Evolutionary conservation across 2,329 filamentous ascomycete species (phyloP), one percentile per base, ranked within the genome.

Genomic region (Colletotrichum spinosum): DNA sequence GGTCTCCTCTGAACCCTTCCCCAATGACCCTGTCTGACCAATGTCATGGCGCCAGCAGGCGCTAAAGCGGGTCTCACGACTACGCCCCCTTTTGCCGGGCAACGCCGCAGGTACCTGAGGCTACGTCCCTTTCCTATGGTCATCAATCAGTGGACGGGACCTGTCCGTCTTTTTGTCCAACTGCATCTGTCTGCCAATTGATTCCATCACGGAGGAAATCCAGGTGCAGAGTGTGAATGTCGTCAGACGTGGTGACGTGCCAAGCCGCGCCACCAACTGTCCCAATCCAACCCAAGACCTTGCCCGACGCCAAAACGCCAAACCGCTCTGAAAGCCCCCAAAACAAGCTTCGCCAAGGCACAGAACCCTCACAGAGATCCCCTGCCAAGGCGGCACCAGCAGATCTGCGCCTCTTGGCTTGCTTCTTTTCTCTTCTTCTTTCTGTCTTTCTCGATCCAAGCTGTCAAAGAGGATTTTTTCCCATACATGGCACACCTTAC

Each of bases 321-420:
- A 35, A 41, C 54, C 37, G 8, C 37, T 37, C 13, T 49, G 12
- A 34, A 11, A 35, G 12, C 33, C 9, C 15, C 45, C 51, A 51
- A 54, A 59, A 65, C 60, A 67, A 67, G 63, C 63, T 67, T 67
- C 63, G 63, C 63, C 63, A 66, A 66, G 63, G 49, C 44, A 39
- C 50, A 49, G 37, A 35, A 38, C 37, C 42, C 12, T 35, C 35
- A 13, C 25, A 45, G 38, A 63, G 39, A 50, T 39, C 38, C 53
- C 15, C 41, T 42, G 39, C 46, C 51, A 65, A 55, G 57, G 9
- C 62, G 39, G 45, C 44, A 49, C 11, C 15, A 51, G 35, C 37
- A 50, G 62, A 55, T 61, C 45, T 34, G 41, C 3, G 58, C 55
- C 44, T 15, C 62, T 62, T 65, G 57, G 62, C 25, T 25, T 4